Evolutionary conservation across 2,329 filamentous ascomycete genomes (phyloP), one percentile per base, ranked within the genome.

Genomic region (Cryphonectria japonica): DNA sequence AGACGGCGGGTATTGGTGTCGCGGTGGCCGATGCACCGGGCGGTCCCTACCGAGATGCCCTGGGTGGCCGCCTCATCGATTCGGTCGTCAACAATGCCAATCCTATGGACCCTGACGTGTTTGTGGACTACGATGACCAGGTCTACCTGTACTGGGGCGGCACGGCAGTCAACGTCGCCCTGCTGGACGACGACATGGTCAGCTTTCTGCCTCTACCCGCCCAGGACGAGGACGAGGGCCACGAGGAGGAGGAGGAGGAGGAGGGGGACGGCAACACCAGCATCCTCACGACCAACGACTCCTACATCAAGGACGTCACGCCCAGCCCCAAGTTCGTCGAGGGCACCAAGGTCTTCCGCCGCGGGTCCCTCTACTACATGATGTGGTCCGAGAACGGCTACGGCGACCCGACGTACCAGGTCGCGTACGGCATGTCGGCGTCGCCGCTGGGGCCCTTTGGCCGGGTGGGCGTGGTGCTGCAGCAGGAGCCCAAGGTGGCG

Each of bases 101-200:
- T 74, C 83, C 84, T 3, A 85, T 84, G 69, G 83, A 84, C 70
- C 81, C 83, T 52, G 79, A 80, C 69, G 78, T 83, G 8, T 83
- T 83, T 66, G 76, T 83, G 67, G 82, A 83, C 66, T 77, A 82
- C 29, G 79, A 82, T 66, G 79, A 78, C 54, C 74, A 80, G 70
- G 79, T 76, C 1, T 82, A 82, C 70, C 76, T 82, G 41, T 72
- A 71, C 57, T 72, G 61, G 54, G 66, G 69, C 52, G 61, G 69
- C 26, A 62, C 52, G 9, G 65, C 63, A 19, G 66, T 68, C 52
- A 71, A 68, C 39, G 64, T 71, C 19, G 69, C 59, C 6, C 46
- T 68, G 26, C 71, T 72, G 22, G 66, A 68, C 29, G n/a, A 64
- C 1, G 63, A 69, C 54, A 72, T 72, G 71, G 29, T 71, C 39